Evolutionary conservation across 495 filamentous ascomycete genomes (phyloP), one percentile per base, ranked within the genome.

Genomic region (Penicillium odoratum): DNA sequence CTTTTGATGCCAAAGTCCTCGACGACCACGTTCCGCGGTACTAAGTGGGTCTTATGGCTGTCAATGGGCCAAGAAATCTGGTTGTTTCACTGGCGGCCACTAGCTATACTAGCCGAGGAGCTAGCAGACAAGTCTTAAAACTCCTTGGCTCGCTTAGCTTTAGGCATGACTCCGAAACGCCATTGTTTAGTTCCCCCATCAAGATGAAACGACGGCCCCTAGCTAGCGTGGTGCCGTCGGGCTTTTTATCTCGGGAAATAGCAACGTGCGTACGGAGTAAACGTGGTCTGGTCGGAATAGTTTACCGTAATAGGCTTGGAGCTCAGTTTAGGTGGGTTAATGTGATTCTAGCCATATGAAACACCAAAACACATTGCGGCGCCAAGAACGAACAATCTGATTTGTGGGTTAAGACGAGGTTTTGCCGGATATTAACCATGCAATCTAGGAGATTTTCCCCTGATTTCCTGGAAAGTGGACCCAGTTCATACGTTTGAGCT

Each of bases 401-500:
- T 40, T 40, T 16, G 38, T 40, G 38, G 38, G 16, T 40, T 40
- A 5, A 15, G 13, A 40, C 16, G 5, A 28, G 28, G 8, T 47
- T 26, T 15, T 3, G 26, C 26, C 44, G 18, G 3, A 25, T 25
- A 47, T 13, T 0, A 33, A 21, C 21, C 10, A 15, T 47, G 11
- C 8, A 47, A 11, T 21, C 15, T 21, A 21, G 21, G 21, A 47
- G 21, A 28, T 3, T 28, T 25, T 8, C 18, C 4, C 11, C 3
- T 28, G 3, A 26, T 28, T 11, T 21, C 16, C 4, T 18, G 9
- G 9, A 21, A 26, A 28, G 21, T 47, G 44, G 44, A 28, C 44
- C 44, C 18, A 47, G 44, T 47, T 47, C 44, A 28, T 47, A 21
- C 26, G 44, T 47, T 47, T 47, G 44, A 28, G 28, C 44, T 40